A percentile compares a stretch with the other conserved stretches of the same genome.
These are phyloP conservation scores for Talaromyces nanjingensis DNA, from an alignment of 495 filamentous ascomycete genomes.

Conservation along the genomic window DNA sequence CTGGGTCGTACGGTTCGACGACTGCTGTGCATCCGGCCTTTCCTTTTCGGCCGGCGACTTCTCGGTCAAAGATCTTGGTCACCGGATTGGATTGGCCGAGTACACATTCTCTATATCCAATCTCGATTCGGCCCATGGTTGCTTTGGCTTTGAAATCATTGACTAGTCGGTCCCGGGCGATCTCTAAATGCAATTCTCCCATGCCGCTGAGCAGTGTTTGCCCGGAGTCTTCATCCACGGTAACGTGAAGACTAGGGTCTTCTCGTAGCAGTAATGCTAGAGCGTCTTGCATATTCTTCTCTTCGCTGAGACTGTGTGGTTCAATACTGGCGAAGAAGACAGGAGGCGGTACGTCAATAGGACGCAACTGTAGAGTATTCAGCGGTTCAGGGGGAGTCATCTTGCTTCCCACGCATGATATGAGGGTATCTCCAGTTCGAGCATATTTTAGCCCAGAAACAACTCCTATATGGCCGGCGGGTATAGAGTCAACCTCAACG, in stretches of 20 bases:
- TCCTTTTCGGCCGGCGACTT: conserved; percentile 70
- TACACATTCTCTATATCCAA: conserved; percentile 84
- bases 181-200: conserved; percentile 97
- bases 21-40: conserved; percentile 67
- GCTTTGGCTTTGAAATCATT: conserved; percentile 87
- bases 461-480: conserved; percentile 91
- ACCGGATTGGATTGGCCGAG: conserved; percentile 44
- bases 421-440: conserved; percentile 86
- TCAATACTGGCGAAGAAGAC: conserved; percentile 95
- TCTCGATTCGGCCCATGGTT: conserved; percentile 86
- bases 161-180: conserved; percentile 79
- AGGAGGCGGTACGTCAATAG: conserved; percentile 84
- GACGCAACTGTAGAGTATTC: conserved; percentile 71
- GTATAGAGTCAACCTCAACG: conserved; percentile 71
- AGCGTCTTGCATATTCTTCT: conserved; percentile 69
- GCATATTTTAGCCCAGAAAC: conserved; percentile 84
- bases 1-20: conserved; percentile 51
- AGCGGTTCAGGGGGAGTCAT: conserved; percentile 59
- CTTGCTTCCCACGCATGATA: conserved; percentile 62
- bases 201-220: conserved; percentile 92
- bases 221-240: conserved; percentile 79
- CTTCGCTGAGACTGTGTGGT: conserved; percentile 68
- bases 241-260: conserved; percentile 88
- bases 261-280: conserved; percentile 76
- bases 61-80: conserved; percentile 63